Conservation (phyloP, 1,284 basidiomycete species). For the Apiotrichum veenhuisii region DNA sequence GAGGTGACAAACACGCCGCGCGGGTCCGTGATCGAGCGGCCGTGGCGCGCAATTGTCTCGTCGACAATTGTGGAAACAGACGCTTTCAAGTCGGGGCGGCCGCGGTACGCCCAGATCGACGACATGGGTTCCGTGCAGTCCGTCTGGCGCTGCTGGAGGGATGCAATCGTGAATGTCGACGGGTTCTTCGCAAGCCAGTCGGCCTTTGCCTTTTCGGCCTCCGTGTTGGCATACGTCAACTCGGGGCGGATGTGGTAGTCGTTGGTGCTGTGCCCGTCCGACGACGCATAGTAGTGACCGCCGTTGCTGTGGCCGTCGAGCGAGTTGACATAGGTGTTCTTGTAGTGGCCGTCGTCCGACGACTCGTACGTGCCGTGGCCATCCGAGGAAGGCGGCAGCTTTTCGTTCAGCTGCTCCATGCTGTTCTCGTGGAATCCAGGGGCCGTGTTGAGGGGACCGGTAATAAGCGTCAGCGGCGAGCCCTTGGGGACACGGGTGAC, state of each 20-base stretch:
- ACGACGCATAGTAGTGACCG: neutral
- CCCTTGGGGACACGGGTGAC: conserved; percentile 37
- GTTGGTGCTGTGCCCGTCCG: neutral
- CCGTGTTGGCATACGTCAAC: neutral
- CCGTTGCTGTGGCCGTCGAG: neutral
- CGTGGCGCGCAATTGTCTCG: conserved; percentile 24
- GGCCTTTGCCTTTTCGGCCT: conserved; percentile 27
- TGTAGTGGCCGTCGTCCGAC: neutral
- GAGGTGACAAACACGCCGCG: conserved; percentile 35
- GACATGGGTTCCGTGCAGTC: conserved; percentile 18
- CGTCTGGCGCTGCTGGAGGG: conserved; percentile 10
- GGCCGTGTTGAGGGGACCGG: neutral
- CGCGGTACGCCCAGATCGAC: conserved; percentile 25
- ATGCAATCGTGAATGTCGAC: conserved; percentile 11
- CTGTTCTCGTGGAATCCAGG: neutral
- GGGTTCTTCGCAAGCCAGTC: conserved; percentile 28
- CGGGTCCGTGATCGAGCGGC: conserved; percentile 19
- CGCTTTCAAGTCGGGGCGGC: conserved; percentile 30
- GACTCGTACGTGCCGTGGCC: neutral
- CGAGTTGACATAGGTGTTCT: neutral
- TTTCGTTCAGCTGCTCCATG: neutral
- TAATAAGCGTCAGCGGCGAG: conserved; percentile 35
- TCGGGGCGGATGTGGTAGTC: conserved; percentile 3
- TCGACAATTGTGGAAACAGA: conserved; percentile 25
- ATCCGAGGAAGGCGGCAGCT: neutral